A percentile compares a stretch with the other conserved stretches of the same genome.
Evolutionary conservation across 805 yeast genomes (phyloP).

Genomic region (Tetrapisispora namnaoensis): DNA sequence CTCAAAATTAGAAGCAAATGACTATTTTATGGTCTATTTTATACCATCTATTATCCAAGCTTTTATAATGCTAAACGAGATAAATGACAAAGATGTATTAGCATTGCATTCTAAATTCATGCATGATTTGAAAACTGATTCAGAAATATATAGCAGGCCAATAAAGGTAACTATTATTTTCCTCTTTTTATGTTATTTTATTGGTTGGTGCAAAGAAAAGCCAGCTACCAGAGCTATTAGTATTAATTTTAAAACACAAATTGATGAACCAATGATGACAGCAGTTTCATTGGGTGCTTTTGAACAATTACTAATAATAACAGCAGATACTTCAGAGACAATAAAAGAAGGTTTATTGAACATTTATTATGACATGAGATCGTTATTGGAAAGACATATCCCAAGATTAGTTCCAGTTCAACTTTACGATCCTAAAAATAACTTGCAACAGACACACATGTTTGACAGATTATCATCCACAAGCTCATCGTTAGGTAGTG

Average conservation of each 20-base stretch:
- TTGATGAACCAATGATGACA: slow-evolving; percentile 49
- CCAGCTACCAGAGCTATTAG: slow-evolving; percentile 33
- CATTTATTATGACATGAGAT: slow-evolving; percentile 54
- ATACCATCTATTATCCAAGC: slow-evolving; percentile 49
- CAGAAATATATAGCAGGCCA: slow-evolving; percentile 36
- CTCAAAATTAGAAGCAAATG: slow-evolving; percentile 44
- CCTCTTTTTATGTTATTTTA: slow-evolving; percentile 47
- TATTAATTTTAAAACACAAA: slow-evolving; percentile 45
- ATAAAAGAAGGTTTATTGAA: slow-evolving; percentile 33
- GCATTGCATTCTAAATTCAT: slow-evolving; percentile 31
- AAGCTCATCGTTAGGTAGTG: background rate
- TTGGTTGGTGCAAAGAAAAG: slow-evolving; percentile 54
- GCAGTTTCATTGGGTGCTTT: slow-evolving; percentile 58
- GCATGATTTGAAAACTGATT: slow-evolving; percentile 31
- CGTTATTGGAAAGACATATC: slow-evolving; percentile 54
- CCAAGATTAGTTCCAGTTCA: slow-evolving; percentile 48
- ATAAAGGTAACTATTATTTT: slow-evolving; percentile 39
- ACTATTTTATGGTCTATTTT: slow-evolving; percentile 52
- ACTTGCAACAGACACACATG: background rate
- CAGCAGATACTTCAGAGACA: slow-evolving; percentile 46
- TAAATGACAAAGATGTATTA: slow-evolving; percentile 32
- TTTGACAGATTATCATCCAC: background rate
- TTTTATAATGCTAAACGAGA: slow-evolving; percentile 31
- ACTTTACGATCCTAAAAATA: slow-evolving; percentile 38
- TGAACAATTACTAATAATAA: slow-evolving; percentile 52